Conservation (phyloP, 2,329 filamentous ascomycete genomes). For the Trichophyton schoenleinii region DNA sequence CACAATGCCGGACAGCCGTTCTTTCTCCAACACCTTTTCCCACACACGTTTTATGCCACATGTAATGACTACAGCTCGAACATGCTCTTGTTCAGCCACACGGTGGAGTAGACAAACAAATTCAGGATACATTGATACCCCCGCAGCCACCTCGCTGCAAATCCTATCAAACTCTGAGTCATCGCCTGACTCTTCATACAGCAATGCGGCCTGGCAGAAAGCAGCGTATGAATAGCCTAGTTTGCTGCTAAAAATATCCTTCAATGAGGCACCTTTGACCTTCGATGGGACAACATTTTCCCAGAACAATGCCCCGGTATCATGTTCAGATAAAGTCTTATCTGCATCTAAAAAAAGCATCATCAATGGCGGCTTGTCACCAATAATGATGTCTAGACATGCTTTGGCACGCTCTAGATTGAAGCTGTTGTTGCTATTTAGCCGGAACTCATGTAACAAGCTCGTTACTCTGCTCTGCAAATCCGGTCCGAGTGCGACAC, state of each 20-base stretch:
- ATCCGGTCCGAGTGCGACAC: slow-evolving; percentile 11
- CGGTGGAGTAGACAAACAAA: slow-evolving; percentile 34
- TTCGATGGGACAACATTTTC: slow-evolving; percentile 11
- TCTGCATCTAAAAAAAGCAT: slow-evolving; percentile 48
- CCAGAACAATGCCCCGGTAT: slow-evolving; percentile 44
- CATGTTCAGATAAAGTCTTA: slow-evolving; percentile 40
- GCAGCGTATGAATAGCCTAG: slow-evolving; percentile 42
- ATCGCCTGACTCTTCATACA: slow-evolving; percentile 38
- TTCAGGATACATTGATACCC: slow-evolving; percentile 36
- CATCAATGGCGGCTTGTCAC: slow-evolving; percentile 24
- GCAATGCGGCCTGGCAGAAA: slow-evolving; percentile 43
- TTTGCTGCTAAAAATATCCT: slow-evolving; percentile 35
- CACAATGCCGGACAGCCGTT: slow-evolving; percentile 32
- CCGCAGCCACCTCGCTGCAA: slow-evolving; percentile 35
- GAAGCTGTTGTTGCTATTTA: slow-evolving; percentile 24
- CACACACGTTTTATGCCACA: slow-evolving; percentile 44
- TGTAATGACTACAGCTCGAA: slow-evolving; percentile 42
- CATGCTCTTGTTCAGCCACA: slow-evolving; percentile 21
- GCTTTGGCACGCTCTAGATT: slow-evolving; percentile 27
- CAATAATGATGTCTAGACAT: slow-evolving; percentile 22
- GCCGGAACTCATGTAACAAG: slow-evolving; percentile 29
- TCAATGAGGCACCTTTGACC: slow-evolving; percentile 20
- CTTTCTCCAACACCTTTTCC: slow-evolving; percentile 40
- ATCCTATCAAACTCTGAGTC: slow-evolving; percentile 31
- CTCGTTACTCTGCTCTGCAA: background rate